Evolutionary conservation across 805 yeast genomes (phyloP), one percentile per base, ranked within the genome.

Genomic region (Lipomyces starkeyi): DNA sequence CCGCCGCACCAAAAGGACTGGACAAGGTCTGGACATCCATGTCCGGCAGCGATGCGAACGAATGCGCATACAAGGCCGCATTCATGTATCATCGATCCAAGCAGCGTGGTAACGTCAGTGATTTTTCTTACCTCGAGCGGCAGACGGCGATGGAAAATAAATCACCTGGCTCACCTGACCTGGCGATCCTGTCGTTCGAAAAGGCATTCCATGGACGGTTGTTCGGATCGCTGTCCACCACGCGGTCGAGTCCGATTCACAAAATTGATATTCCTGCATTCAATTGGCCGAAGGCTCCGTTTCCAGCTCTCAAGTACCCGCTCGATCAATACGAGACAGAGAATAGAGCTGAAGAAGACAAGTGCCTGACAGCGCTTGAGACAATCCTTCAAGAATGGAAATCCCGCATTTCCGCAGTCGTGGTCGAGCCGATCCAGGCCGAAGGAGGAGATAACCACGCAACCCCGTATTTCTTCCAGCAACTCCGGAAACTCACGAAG

Each of bases 261-360:
- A 93, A 94, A 83, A 83, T 93, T 79, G 84, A 82, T 67, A 77
- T 94, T 81, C 98, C 98, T 69, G 88, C 97, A 6, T 93, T 93
- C 83, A 87, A 91, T 77, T 93, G 98, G 98, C 98, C 98, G 77
- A 93, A 91, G 79, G 97, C 97, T 65, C 92, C 91, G 71, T 93
- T 88, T 83, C 98, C 98, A 72, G 74, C 85, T 62, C 88, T 91
- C 80, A 82, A 88, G 79, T 93, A 92, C 80, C 98, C 98, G 67
- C 84, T 93, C 76, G 93, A 87, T 65, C 84, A 86, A 62, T 77
- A 87, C 77, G 86, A 77, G 55, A 87, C 83, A 59, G 87, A 81
- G 73, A 93, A 93, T 85, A 81, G 82, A 60, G 79, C 83, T 61
- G 97, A 93, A 81, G 98, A 93, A 80, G 87, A 83, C 69, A 85